Evolutionary conservation across 768 basidiomycete genomes (phyloP).

Genomic region (Mycena capillaripes): DNA sequence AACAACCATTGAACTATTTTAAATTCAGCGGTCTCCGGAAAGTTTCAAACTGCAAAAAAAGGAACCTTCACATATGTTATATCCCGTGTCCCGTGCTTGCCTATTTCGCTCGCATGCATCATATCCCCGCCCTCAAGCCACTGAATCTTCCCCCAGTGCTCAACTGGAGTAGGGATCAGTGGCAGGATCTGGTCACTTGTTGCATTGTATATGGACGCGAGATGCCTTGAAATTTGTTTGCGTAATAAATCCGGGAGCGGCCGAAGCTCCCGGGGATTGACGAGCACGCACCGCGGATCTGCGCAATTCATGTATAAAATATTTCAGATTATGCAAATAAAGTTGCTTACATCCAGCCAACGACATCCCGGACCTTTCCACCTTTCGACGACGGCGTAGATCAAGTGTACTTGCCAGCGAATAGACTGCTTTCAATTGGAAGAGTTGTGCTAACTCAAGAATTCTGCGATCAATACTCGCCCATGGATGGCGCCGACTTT

Average conservation of each 20-base stretch:
- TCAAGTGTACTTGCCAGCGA: background rate
- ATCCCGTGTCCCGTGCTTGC: slow-evolving; percentile 19
- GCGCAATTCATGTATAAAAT: too few relatives aligned
- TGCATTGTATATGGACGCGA: background rate
- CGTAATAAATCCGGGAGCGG: background rate
- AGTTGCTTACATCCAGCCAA: background rate
- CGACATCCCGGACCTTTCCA: background rate
- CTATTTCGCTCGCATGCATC: slow-evolving; percentile 16
- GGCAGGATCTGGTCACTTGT: background rate
- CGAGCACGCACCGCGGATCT: background rate
- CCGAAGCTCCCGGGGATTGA: background rate
- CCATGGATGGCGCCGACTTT: slow-evolving; percentile 37
- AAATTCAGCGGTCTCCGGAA: background rate
- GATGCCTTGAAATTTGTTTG: background rate
- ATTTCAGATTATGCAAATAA: background rate
- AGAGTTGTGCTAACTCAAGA: slow-evolving; percentile 21
- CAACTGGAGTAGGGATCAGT: background rate
- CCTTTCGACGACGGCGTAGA: background rate
- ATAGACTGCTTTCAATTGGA: slow-evolving; percentile 7
- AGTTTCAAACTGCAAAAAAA: background rate
- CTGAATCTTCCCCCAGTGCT: slow-evolving; percentile 25
- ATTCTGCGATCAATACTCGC: slow-evolving; percentile 29
- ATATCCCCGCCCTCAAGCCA: slow-evolving; percentile 20
- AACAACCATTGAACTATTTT: background rate
- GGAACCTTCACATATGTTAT: slow-evolving; percentile 22